Base-by-base conservation (phyloP, 75 land plant genomes). In the Cupressus sempervirens region DNA sequence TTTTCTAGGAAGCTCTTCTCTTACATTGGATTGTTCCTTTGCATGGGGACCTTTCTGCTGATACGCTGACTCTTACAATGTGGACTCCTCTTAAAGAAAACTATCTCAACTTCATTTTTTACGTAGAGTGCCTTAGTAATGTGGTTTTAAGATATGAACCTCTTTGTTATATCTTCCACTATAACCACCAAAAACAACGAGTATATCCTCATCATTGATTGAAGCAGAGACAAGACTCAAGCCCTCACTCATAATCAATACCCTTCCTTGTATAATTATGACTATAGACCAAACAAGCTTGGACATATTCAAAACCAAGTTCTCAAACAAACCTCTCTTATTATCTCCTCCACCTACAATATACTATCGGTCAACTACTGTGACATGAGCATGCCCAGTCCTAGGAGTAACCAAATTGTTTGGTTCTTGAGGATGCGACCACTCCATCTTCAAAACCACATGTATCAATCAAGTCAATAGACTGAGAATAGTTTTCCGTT, bases 291-390 rank as follows among this genome's bases (percentile, higher is more conserved):
- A 96, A 26, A 86, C 93, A 84, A 96, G 87, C 85, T 95, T 98
- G 36, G 95, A 90, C 94, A 93, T 92, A 83, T 95, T 89, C 85
- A 98, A 85, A 34, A 92, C 91, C 82, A 96, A 84, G 3, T 98
- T 98, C 76, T 96, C 98, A 12, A 88, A 87, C 40, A 94, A 86
- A 96, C 97, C 99, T 87, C 90, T 91, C 77, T 84, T 94, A 84
- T 96, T 96, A 90, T 98, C 96, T 76, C 99, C 99, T 82, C 99
- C 99, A 87, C 99, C 99, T 88, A 91, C 92, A n/a, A 98, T 91
- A 77, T 87, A 98, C 98, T 94, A 96, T 35, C 86, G 88, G 38
- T 93, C 98, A 77, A 89, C 94, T 75, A 96, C 83, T 16, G 88
- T 80, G 9, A 90, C 88, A 53, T 95, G 93, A 83, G 98, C 95